Evolutionary conservation across 2,329 filamentous ascomycete genomes (phyloP).

Genomic region (Alternaria consortialis): DNA sequence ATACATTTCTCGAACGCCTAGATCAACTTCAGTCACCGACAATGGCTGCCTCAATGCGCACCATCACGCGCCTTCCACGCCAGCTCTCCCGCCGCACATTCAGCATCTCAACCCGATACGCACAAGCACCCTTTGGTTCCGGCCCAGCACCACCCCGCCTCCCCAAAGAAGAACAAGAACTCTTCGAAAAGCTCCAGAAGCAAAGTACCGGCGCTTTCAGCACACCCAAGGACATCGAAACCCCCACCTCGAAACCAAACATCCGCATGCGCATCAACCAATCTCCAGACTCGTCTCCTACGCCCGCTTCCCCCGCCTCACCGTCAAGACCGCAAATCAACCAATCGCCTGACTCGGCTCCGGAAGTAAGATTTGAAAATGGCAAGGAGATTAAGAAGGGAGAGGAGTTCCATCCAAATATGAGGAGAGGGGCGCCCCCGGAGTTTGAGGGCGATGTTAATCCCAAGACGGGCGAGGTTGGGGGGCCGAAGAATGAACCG

Average conservation of each 20-base stretch:
- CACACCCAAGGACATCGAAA: slow-evolving; percentile 62
- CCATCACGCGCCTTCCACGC: slow-evolving; percentile 33
- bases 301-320: slow-evolving; percentile 2
- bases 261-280: slow-evolving; percentile 46
- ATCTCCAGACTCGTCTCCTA: slow-evolving; percentile 32
- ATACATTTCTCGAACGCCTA: neutral
- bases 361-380: slow-evolving; percentile 27
- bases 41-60: slow-evolving; percentile 27
- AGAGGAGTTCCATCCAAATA: slow-evolving; percentile 73
- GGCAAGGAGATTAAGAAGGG: slow-evolving; percentile 61
- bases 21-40: neutral
- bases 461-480: slow-evolving; percentile 92
- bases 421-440: slow-evolving; percentile 79
- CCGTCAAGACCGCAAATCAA: slow-evolving; percentile 15
- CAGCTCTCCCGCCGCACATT: slow-evolving; percentile 36
- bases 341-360: slow-evolving; percentile 19
- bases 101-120: slow-evolving; percentile 22
- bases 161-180: slow-evolving; percentile 85
- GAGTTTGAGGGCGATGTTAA: slow-evolving; percentile 95
- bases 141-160: slow-evolving; percentile 83
- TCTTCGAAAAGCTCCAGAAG: slow-evolving; percentile 87
- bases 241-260: slow-evolving; percentile 20
- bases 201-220: slow-evolving; percentile 79
- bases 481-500: slow-evolving; percentile 97
- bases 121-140: slow-evolving; percentile 39